Base-by-base conservation (phyloP, 179 eudicot species). In the Silene vulgaris region DNA sequence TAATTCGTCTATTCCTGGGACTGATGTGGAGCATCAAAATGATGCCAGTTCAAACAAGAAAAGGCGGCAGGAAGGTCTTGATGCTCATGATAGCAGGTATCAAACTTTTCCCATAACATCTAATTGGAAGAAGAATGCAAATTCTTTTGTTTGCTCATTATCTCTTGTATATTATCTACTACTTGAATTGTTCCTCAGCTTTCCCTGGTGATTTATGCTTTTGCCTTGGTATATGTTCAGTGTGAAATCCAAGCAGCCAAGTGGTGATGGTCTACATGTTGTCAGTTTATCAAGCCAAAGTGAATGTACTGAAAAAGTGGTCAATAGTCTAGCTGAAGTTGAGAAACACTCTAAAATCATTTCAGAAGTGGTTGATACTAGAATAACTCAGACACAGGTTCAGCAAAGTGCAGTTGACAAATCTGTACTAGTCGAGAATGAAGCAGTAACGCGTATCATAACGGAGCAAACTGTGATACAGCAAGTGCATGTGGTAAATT, bases 31-130 rank as follows among this genome's bases (percentile, higher is more conserved):
- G 78, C 80, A 82, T 48, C 84, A 82, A 67, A 87, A 82, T 75
- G 90, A 75, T 30, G 83, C 69, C 52, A 87, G 72, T 21, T 81
- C 72, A 20, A 83, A 83, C 70, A 91, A 88, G 83, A 93, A 82
- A 82, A 85, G 89, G 78, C 91, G 83, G 80, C 84, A 84, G 76
- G 87, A 85, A 65, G 77, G 19, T 23, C 85, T 75, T 78, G 81
- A 54, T 68, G 69, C 76, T 50, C 63, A 61, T 56, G 66, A 74
- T 60, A 52, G 76, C 54, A 35, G 88, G 92, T 88, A 88, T 69
- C 40, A 30, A 32, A 76, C 75, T 45, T 71, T 65, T 71, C 23
- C 21, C 56, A 12, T 40, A 0, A 2, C 8, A 37, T 17, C 1
- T 23, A 16, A 57, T 28, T 1, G 45, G 20, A 71, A 43, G 19